Base-by-base conservation (phyloP, 805 yeast genomes). In the Kuraishia cidri region DNA sequence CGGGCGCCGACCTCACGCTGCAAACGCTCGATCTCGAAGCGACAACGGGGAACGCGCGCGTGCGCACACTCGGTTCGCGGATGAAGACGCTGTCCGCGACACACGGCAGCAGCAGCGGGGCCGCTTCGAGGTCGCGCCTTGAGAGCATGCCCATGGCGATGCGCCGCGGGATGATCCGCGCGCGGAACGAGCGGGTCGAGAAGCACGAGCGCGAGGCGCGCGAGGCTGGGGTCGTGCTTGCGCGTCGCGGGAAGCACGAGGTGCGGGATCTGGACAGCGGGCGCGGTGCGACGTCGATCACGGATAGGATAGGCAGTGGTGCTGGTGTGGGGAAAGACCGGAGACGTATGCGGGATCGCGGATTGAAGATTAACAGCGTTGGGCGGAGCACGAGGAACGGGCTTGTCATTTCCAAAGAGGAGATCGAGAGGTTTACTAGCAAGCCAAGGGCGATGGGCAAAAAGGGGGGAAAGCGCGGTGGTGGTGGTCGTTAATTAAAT, bases 111-210 rank as follows among this genome's bases (percentile, higher is more conserved):
- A 57, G 58, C 24, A 48, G 45, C 44, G 39, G 26, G 33, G 30
- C 3, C 37, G 32, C 17, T 19, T 34, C 38, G 14, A 71, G 60
- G 34, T n/a, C n/a, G n/a, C n/a, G n/a, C n/a, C 54, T 79, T 23
- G 92, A 83, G 43, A 82, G 77, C 32, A 84, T 86, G 74, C 95
- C 97, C 14, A 88, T 92, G 87, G 54, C 71, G 13, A 75, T 86
- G 64, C 69, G 97, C 35, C 83, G 82, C 48, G 95, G 95, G 3
- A 81, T 88, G 79, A 62, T 84, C 17, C 58, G 64, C 23, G 67
- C 76, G 29, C 70, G 78, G 29, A 56, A 68, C 23, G 52, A 58
- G 14, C 70, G 75, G 41, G 70, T 74, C 13, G 50, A 59, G 16
- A 70, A 70, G 45, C 73, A 65, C 47, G 94, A 84, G 51, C 61